phyloP scores from a whole-genome alignment of 768 basidiomycete species.

The Leccinellum luteum region DNA sequence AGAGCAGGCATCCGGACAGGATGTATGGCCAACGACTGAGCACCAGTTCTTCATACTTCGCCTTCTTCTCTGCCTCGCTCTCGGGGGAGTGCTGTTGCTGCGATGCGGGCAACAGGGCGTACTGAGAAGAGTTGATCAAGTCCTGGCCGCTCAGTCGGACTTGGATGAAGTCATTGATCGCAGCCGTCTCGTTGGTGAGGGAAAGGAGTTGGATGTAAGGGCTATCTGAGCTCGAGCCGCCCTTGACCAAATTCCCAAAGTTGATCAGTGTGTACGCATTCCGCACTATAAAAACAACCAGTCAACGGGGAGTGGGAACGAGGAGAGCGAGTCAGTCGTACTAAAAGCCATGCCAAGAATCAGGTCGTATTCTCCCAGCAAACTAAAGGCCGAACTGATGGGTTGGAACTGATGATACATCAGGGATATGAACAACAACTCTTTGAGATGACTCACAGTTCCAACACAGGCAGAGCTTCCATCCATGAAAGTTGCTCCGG shows the following conservation, averaged over 20 bases:
- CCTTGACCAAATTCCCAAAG: slow-evolving; percentile 66
- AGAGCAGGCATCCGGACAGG: slow-evolving; percentile 54
- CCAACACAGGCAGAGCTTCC: slow-evolving; percentile 66
- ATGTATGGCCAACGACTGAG: slow-evolving; percentile 77
- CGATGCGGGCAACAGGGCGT: slow-evolving; percentile 56
- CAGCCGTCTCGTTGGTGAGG: slow-evolving; percentile 48
- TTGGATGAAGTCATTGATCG: slow-evolving; percentile 65
- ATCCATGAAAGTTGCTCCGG: slow-evolving; percentile 37
- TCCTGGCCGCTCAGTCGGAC: slow-evolving; percentile 60
- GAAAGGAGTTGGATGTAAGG: slow-evolving; percentile 74
- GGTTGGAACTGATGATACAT: slow-evolving; percentile 66
- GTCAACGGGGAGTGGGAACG: slow-evolving; percentile 4
- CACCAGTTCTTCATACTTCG: slow-evolving; percentile 57
- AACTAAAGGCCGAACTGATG: slow-evolving; percentile 74
- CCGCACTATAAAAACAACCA: slow-evolving; percentile 49
- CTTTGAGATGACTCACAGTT: slow-evolving; percentile 44
- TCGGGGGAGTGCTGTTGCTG: slow-evolving; percentile 64
- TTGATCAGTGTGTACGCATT: slow-evolving; percentile 72
- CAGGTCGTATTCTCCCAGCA: slow-evolving; percentile 77
- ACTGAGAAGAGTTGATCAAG: slow-evolving; percentile 50
- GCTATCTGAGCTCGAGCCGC: slow-evolving; percentile 43
- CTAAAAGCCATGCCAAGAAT: slow-evolving; percentile 81
- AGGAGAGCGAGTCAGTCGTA: slow-evolving; percentile 34
- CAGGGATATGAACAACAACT: background rate
- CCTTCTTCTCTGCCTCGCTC: slow-evolving; percentile 62